A percentile compares a stretch with the other conserved stretches of the same genome.
Conservation (phyloP, 441 rosid species). For the Syzygium syzygioides region DNA sequence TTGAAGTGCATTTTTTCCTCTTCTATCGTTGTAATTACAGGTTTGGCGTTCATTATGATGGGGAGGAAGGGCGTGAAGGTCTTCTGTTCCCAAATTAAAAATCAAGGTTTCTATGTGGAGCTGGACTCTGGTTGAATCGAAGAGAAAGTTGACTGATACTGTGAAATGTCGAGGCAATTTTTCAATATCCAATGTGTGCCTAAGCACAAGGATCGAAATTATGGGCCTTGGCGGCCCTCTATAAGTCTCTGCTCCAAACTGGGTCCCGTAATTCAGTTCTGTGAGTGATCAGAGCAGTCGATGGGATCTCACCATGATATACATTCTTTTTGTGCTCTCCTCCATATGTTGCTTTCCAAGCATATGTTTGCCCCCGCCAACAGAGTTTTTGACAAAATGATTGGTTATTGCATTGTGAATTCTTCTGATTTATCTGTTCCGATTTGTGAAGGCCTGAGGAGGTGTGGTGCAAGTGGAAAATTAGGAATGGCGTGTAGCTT, state of each 20-base stretch:
- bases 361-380: constrained; percentile 24
- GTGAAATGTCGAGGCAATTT: background rate
- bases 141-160: background rate
- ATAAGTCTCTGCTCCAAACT: constrained; percentile 20
- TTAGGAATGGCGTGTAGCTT: constrained; percentile 14
- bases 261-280: constrained; percentile 17
- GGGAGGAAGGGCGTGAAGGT: background rate
- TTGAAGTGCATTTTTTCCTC: background rate
- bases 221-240: background rate
- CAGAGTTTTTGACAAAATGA: constrained; percentile 30
- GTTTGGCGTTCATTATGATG: background rate
- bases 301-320: constrained; percentile 1
- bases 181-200: background rate
- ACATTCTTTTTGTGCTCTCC: constrained; percentile 26
- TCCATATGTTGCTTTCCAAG: constrained; percentile 22
- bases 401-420: constrained; percentile 7
- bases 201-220: background rate
- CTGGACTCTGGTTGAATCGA: background rate
- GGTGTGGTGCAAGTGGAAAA: background rate
- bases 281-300: constrained; percentile 17
- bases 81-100: background rate
- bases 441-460: background rate
- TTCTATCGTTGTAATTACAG: background rate
- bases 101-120: background rate
- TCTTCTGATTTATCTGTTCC: constrained; percentile 4